phyloP scores from a whole-genome alignment of 2,329 filamentous ascomycete species.

The Dactylellina parvicollis region DNA sequence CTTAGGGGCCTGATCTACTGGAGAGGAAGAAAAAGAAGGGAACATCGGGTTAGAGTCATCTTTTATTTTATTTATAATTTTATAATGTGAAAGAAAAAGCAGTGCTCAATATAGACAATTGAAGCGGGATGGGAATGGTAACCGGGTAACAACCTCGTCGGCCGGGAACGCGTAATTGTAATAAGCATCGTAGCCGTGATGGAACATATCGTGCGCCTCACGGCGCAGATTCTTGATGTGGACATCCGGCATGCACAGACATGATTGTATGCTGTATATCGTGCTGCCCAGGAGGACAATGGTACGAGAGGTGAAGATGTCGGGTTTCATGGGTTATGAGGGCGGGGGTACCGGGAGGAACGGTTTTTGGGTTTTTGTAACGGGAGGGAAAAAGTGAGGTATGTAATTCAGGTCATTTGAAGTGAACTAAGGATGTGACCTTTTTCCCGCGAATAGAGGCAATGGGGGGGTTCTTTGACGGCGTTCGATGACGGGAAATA shows the following conservation, averaged over 20 bases:
- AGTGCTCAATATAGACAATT: not conserved
- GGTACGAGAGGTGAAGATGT: slow-evolving; percentile 15
- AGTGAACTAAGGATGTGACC: not conserved
- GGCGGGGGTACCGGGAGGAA: not conserved
- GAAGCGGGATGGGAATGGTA: not conserved
- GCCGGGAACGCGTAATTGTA: slow-evolving; percentile 39
- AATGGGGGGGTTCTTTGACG: not conserved
- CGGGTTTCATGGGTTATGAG: slow-evolving; percentile 43
- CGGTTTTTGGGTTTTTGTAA: no score
- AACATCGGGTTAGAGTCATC: no score
- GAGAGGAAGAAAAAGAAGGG: slow-evolving; percentile 16
- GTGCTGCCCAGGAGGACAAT: slow-evolving; percentile 37
- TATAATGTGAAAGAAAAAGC: not conserved
- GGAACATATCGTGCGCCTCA: slow-evolving; percentile 48
- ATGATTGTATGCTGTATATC: slow-evolving; percentile 34
- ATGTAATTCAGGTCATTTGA: slow-evolving; percentile 42
- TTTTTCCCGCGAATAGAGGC: not conserved
- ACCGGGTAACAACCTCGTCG: slow-evolving; percentile 42
- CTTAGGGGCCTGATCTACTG: slow-evolving; percentile 80
- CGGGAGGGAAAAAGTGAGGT: not conserved
- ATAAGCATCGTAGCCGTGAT: slow-evolving; percentile 48
- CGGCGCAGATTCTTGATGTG: slow-evolving; percentile 43
- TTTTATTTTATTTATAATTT: no score
- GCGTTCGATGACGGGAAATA: slow-evolving; percentile 5
- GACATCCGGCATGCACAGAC: slow-evolving; percentile 43